Conservation (phyloP, 1,284 basidiomycete species). For the Pyrrhoderma lamaoense region DNA sequence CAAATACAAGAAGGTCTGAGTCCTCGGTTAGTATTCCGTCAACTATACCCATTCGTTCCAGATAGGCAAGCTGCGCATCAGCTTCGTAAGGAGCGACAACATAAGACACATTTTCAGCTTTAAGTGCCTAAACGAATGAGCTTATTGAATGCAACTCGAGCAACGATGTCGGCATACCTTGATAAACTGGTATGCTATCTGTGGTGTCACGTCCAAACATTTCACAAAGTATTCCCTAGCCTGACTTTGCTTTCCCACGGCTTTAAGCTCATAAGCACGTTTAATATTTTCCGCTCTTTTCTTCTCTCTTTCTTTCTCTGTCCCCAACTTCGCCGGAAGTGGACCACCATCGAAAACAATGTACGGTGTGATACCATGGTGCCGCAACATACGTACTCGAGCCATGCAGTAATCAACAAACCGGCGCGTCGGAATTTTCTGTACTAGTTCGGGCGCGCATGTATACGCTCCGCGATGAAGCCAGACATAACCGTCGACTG, state of each 20-base stretch:
- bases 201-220: conserved; percentile 91
- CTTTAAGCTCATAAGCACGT: conserved; percentile 64
- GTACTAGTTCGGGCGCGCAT: conserved; percentile 88
- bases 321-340: conserved; percentile 88
- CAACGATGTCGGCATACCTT: conserved; percentile 53
- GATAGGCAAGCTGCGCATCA: conserved; percentile 92
- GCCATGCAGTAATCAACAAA: conserved; percentile 98
- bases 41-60: conserved; percentile 79
- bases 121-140: conserved; percentile 54
- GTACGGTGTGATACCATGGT: conserved; percentile 83
- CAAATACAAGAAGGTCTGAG: conserved; percentile 96
- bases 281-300: conserved; percentile 60
- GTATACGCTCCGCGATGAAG: conserved; percentile 91
- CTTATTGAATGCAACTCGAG: conserved; percentile 11
- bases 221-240: conserved; percentile 89
- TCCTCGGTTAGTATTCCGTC: conserved; percentile 97
- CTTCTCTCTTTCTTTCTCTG: conserved; percentile 77
- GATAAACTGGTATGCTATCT: conserved; percentile 97
- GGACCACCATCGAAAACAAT: conserved; percentile 97
- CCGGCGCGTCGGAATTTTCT: conserved; percentile 74
- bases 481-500: conserved; percentile 93
- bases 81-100: conserved; percentile 98
- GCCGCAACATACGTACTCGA: conserved; percentile 77
- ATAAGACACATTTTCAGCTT: conserved; percentile 73
- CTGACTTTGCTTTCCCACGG: conserved; percentile 71